Evolutionary conservation across 2,329 filamentous ascomycete species (phyloP), one percentile per base, ranked within the genome.

Genomic region (Fusarium xylarioides): DNA sequence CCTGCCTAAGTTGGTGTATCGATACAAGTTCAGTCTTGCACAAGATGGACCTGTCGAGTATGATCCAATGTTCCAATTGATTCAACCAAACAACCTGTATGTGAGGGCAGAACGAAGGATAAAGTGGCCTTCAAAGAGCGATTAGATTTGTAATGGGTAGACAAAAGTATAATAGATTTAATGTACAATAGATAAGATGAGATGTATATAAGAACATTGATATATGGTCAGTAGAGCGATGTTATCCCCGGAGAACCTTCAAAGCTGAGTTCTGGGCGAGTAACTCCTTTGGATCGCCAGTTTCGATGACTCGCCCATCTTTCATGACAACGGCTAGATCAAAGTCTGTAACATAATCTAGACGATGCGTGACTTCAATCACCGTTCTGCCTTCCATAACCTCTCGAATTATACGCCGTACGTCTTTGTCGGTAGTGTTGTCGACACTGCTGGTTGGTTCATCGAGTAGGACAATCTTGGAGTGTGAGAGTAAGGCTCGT

Each of bases 11-110:
- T 80, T 91, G 42, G 79, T 91, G 5, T 91, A 86, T 64, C 83
- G 89, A 12, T 91, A 91, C 76, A 81, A 87, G 61, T 91, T 90
- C 66, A 79, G 68, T 15, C 78, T 84, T n/a, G 88, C 85, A n/a
- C 83, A 83, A 8, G 82, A 87, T 9, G 86, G 82, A 3, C 80
- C 85, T 0, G 81, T 90, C 11, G 87, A 89, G 61, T 90, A 90
- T 52, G 88, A 90, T 69, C 88, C 88, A 3, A 84, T 86, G 81
- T 90, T 90, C 77, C 87, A 89, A 80, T 79, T 90, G 4, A 89
- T 90, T 65, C 77, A 88, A 26, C 88, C 88, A 3, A 83, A 83
- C 38, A 89, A 90, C 75, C 61, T 90, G 52, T 90, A 87, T 68
- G 86, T 88, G 4, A 78, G 82, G 26, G 86, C 87, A 0, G 82